Evolutionary conservation across 108 stramenopile species (phyloP).

Genomic region (Nannochloropsis gaditana): DNA sequence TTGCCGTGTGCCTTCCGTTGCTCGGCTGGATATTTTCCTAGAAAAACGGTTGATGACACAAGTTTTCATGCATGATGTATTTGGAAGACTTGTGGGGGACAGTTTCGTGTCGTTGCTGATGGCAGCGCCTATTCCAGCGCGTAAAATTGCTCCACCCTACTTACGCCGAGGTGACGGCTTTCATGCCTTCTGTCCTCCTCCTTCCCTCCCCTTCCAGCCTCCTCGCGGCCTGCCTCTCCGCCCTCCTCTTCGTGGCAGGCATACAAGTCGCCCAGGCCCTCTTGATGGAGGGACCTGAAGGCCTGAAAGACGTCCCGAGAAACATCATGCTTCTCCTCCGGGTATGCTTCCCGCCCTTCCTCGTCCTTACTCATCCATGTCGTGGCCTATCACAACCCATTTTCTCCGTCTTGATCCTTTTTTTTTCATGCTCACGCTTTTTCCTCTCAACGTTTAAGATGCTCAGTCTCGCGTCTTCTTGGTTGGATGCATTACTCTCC

Average conservation of each 20-base stretch:
- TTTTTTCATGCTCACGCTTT: background rate
- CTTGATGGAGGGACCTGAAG: background rate
- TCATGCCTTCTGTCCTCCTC: background rate
- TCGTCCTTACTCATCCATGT: background rate
- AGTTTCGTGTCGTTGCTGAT: too few species aligned
- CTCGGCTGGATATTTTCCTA: background rate
- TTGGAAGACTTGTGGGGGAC: background rate
- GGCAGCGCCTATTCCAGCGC: background rate
- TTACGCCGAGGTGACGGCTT: background rate
- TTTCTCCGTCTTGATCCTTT: background rate
- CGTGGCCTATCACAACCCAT: background rate
- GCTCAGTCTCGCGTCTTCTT: background rate
- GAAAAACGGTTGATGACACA: background rate
- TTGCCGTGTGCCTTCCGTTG: too few species aligned
- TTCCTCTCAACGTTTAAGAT: background rate
- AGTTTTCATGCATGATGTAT: too few species aligned
- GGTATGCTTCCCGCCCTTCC: background rate
- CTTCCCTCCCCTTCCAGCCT: background rate
- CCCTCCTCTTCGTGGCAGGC: background rate
- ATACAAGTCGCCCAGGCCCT: background rate
- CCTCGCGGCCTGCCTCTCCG: background rate
- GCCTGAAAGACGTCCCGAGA: background rate
- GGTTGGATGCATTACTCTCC: background rate
- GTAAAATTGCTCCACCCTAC: too few species aligned
- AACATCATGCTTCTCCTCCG: background rate